A percentile compares a stretch with the other conserved stretches of the same genome.
phyloP scores from a whole-genome alignment of 345 rosid genomes.

The Camelina laxa region DNA sequence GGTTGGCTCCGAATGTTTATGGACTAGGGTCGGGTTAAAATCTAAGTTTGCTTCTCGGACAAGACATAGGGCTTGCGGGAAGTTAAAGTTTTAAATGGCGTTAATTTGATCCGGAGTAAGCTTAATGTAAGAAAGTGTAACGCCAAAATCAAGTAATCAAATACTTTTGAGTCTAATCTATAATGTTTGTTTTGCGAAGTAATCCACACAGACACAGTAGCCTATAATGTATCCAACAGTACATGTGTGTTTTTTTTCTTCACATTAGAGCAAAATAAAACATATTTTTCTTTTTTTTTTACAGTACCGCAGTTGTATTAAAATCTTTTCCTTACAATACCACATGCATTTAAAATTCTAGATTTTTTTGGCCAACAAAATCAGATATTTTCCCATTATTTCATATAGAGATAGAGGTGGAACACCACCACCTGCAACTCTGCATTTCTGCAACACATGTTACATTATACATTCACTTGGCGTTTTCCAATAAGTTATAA shows the following conservation, averaged over 20 bases:
- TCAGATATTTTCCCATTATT: neutral
- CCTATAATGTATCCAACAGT: too few species aligned
- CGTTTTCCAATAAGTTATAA: slow-evolving; percentile 28
- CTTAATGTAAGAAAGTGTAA: neutral
- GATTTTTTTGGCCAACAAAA: slow-evolving; percentile 31
- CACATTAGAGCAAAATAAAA: neutral
- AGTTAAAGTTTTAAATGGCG: slow-evolving; percentile 3
- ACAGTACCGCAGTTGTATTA: slow-evolving; percentile 13
- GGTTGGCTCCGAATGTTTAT: slow-evolving; percentile 51
- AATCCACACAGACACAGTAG: too few species aligned
- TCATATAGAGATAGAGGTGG: slow-evolving; percentile 20
- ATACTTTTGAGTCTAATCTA: too few species aligned
- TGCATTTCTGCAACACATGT: slow-evolving; percentile 35
- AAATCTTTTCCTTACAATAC: slow-evolving; percentile 29
- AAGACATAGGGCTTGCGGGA: slow-evolving; percentile 17
- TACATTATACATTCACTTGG: slow-evolving; percentile 28
- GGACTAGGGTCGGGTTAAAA: slow-evolving; percentile 23
- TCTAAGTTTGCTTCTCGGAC: neutral
- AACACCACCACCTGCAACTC: slow-evolving; percentile 44
- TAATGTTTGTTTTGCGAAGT: neutral
- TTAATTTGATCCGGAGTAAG: neutral
- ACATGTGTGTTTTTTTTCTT: too few species aligned
- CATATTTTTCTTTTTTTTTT: neutral
- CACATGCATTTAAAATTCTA: slow-evolving; percentile 26
- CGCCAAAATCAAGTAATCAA: neutral